Evolutionary conservation across 2,329 filamentous ascomycete species (phyloP).

Genomic region (Clarireedia sp.): DNA sequence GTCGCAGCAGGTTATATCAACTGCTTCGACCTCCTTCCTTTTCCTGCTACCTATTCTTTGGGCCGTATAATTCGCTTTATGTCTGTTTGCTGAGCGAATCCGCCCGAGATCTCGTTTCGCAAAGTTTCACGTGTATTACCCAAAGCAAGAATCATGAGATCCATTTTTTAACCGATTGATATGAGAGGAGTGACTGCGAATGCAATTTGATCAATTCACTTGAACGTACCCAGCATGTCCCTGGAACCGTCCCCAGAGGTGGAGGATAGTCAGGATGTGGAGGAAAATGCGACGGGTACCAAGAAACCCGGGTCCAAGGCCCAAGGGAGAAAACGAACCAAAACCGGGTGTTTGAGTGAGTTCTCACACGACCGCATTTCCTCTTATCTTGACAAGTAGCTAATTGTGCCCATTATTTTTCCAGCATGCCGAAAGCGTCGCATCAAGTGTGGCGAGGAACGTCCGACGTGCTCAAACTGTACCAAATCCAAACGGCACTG

Average conservation of each 20-base stretch:
- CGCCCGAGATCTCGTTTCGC: not conserved
- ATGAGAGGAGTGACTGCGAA: not conserved
- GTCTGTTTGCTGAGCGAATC: not conserved
- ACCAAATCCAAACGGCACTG: conserved; percentile 78
- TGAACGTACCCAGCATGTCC: not conserved
- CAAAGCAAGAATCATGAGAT: conserved; percentile 1
- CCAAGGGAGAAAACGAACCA: conserved; percentile 51
- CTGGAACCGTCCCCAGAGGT: not conserved
- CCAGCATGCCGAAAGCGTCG: conserved; percentile 83
- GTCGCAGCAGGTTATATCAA: no score
- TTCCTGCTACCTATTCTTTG: not conserved
- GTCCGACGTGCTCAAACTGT: conserved; percentile 73
- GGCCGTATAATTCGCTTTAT: not conserved
- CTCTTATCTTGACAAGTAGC: not conserved
- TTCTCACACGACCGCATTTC: conserved; percentile 13
- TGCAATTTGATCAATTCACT: not conserved
- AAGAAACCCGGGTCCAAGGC: conserved; percentile 24
- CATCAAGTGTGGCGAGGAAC: conserved; percentile 94
- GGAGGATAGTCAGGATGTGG: not conserved
- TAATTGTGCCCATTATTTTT: not conserved
- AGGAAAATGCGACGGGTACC: conserved; percentile 2
- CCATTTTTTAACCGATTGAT: no score
- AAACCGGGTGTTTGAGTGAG: conserved; percentile 86
- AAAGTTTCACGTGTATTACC: conserved; percentile 4
- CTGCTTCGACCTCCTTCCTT: no score